These are phyloP conservation scores for Acanthamoeba castellanii DNA, from an alignment of 208 protist species.

Conservation along the genomic window DNA sequence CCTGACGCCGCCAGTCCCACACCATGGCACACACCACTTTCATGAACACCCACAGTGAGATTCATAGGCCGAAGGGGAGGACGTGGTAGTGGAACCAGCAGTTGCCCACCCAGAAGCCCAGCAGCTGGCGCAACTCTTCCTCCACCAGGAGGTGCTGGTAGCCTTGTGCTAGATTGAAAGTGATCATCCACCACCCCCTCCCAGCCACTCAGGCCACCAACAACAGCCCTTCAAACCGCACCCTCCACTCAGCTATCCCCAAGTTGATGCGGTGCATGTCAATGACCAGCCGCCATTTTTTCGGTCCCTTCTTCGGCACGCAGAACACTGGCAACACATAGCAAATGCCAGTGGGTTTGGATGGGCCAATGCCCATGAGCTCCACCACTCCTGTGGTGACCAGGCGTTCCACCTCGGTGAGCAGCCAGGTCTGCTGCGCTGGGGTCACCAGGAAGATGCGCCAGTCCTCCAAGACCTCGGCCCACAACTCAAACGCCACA, in stretches of 20 bases:
- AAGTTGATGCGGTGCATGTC: not conserved
- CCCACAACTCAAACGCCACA: not conserved
- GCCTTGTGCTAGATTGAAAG: constrained; percentile 3
- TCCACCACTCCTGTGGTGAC: not conserved
- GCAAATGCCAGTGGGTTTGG: not conserved
- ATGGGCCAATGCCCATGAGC: not conserved
- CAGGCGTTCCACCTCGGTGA: not conserved
- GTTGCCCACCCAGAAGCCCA: not conserved
- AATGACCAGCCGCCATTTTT: constrained; percentile 47
- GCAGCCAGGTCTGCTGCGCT: not conserved
- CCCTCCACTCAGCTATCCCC: not conserved
- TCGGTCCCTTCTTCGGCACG: not conserved
- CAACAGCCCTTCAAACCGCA: not conserved
- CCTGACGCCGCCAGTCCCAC: not conserved
- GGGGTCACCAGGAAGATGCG: not conserved
- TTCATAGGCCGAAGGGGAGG: not conserved
- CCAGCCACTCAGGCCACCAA: not conserved
- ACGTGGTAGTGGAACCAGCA: not conserved
- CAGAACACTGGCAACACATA: not conserved
- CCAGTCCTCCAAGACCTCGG: not conserved
- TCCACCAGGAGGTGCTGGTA: constrained; percentile 14
- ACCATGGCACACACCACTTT: not conserved
- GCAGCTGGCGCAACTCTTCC: not conserved
- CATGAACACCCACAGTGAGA: not conserved
- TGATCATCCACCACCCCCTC: not conserved